Evolutionary conservation across 2,329 filamentous ascomycete species (phyloP), one percentile per base, ranked within the genome.

Genomic region (Diaporthe nobilis): DNA sequence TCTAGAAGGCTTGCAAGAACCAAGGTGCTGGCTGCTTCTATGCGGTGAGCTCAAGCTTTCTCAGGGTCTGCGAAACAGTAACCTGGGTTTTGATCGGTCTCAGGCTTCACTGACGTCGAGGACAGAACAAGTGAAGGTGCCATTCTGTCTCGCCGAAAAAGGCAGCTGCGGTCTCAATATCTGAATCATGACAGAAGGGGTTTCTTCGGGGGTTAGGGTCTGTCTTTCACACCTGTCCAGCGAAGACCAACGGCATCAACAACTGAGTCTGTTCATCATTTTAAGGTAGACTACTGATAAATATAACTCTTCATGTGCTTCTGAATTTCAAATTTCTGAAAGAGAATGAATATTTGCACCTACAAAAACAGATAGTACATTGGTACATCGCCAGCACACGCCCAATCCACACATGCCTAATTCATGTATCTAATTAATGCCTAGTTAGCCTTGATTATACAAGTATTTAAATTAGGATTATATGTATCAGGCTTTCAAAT

Each of bases 131-230:
- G 49, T 39, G 28, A 25, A 57, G 34, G 47, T 68, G 47, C 47
- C 42, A 44, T 20, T 49, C 39, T 20, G 71, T 67, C 37, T 70
- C 47, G 47, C 67, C 71, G n/a, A 61, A 44, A 49, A 61, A 61
- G 60, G 68, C 49, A 65, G 34, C 47, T 72, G 25, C 31, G 25
- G 44, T 37, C 51, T 34, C 22, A 44, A 17, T 37, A 20, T 65
- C 61, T 58, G 61, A 47, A 13, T 20, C 60, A 28, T 49, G 17
- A 42, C 34, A 37, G 22, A 22, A 12, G 0, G 10, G 37, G 0
- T 44, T 9, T 28, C 17, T 39, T 34, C 25, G 20, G 28, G 71
- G 71, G 65, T 71, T 76, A 61, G 74, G 65, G 75, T 74, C 17
- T 42, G 12, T 42, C 44, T 25, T 39, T 39, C 37, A 39, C 2